Evolutionary conservation across 2,329 filamentous ascomycete genomes (phyloP), one percentile per base, ranked within the genome.

Genomic region (Gaeumannomyces tritici): DNA sequence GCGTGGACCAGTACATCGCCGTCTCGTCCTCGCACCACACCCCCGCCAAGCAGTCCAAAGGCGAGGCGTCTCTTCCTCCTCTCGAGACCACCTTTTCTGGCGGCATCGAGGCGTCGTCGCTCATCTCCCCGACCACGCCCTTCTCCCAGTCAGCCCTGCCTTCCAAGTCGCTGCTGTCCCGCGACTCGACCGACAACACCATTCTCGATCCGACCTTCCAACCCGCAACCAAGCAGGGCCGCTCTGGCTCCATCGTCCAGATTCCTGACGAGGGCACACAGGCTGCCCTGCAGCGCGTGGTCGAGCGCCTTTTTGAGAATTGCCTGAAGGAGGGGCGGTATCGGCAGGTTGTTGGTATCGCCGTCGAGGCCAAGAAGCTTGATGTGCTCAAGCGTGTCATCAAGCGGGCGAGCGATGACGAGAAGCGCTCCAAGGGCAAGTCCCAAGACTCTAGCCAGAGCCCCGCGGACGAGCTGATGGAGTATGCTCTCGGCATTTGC

Each of bases 1-100:
- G 95, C 73, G 87, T 99, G 71, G 95, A 99, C 76, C 96, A 96
- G 67, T 99, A 97, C 79, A 97, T 99, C 71, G 88, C 91, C 64
- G 83, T 93, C 56, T 82, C 80, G 60, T 78, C 81, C 56, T 77
- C 80, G 64, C 79, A 80, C 67, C 80, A 84, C 69, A 71, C 74
- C 26, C 74, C 77, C 18, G 71, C 80, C 59, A 76, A 76, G 67
- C 72, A 72, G n/a, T 75, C 77, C 69, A 72, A 72, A 64, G 67
- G 70, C 64, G 75, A 76, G 59, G 71, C 73, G 64, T 78, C 80
- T 28, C 79, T 89, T 47, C 84, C 86, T n/a, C 84, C 91, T 70
- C 80, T 96, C 58, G 88, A 89, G 68, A 93, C 89, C 12, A 88
- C 89, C n/a, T 95, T 96, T 69, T 83, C 81, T 67, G 84, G 83